A percentile compares a stretch with the other conserved stretches of the same genome.
Conservation (phyloP, 106 monocot genomes). For the Dioscorea zingiberensis region DNA sequence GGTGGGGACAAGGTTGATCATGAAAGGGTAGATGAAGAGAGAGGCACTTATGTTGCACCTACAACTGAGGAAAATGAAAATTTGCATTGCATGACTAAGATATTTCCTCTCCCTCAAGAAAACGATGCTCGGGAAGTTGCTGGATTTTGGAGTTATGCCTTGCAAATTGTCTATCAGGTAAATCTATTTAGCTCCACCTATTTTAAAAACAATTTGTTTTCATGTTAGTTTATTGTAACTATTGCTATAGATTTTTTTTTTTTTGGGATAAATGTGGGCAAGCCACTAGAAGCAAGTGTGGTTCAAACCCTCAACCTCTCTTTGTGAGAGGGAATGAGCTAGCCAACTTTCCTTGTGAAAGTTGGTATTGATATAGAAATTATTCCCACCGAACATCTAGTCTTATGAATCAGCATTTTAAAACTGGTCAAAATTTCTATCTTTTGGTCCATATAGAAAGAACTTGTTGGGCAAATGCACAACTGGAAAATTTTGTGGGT, state of each 20-base stretch:
- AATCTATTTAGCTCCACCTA: not conserved
- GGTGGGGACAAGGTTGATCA: constrained; percentile 16
- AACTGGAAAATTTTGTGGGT: too few species aligned
- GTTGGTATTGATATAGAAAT: not conserved
- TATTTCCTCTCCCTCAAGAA: constrained; percentile 11
- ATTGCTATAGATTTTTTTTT: too few species aligned
- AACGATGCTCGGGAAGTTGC: constrained; percentile 28
- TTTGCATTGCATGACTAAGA: constrained; percentile 10
- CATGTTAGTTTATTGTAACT: not conserved
- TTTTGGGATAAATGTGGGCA: too few species aligned
- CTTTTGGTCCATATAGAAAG: too few species aligned
- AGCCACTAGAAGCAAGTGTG: too few species aligned
- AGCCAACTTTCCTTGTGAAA: too few species aligned
- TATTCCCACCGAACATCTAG: not conserved
- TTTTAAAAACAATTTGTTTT: not conserved
- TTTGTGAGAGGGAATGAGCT: too few species aligned
- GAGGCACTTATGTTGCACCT: constrained; percentile 28
- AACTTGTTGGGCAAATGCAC: too few species aligned
- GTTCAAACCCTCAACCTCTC: too few species aligned
- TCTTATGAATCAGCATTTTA: too few species aligned
- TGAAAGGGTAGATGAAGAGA: constrained; percentile 49
- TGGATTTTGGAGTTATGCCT: constrained; percentile 67
- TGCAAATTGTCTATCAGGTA: constrained; percentile 96
- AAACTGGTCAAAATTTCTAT: too few species aligned
- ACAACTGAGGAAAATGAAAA: constrained; percentile 23